Percentiles rank a stretch among this genome's conserved stretches.
Conservation (phyloP, 1,139 yeast genomes). For the Zygotorulaspora mrakii region DNA sequence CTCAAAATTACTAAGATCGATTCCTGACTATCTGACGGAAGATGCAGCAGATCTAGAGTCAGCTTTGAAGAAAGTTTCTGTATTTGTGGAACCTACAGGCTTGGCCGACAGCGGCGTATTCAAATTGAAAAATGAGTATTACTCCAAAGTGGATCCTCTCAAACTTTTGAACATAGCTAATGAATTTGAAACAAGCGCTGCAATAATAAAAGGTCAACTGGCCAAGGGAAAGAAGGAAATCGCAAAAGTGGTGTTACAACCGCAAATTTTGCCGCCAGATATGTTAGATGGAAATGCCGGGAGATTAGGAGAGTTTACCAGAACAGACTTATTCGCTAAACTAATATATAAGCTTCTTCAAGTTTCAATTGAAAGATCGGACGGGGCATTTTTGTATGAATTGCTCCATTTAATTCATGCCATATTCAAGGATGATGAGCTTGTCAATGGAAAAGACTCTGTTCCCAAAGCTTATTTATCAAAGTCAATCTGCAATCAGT, state of each 20-base stretch:
- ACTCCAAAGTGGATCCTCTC: constrained; percentile 43
- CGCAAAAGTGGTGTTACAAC: constrained; percentile 46
- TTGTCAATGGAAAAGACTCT: constrained; percentile 39
- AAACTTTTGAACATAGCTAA: constrained; percentile 34
- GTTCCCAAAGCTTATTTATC: constrained; percentile 47
- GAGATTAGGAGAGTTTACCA: constrained; percentile 50
- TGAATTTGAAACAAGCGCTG: constrained; percentile 45
- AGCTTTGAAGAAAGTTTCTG: constrained; percentile 46
- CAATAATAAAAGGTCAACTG: constrained; percentile 38
- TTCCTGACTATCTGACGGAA: constrained; percentile 41
- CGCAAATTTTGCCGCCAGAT: constrained; percentile 38
- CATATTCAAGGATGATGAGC: constrained; percentile 52
- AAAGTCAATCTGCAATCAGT: constrained; percentile 54
- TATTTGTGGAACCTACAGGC: constrained; percentile 51
- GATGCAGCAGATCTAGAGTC: constrained; percentile 39
- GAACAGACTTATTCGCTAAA: constrained; percentile 52
- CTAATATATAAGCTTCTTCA: constrained; percentile 54
- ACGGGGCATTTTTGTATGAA: constrained; percentile 53
- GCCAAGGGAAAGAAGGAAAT: constrained; percentile 38
- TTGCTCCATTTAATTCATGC: constrained; percentile 68
- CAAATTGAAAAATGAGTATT: constrained; percentile 46
- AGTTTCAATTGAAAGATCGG: constrained; percentile 47
- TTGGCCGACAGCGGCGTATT: constrained; percentile 56
- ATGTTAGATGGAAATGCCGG: constrained; percentile 33
- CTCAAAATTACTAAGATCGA: constrained; percentile 43